Evolutionary conservation across 2,329 filamentous ascomycete genomes (phyloP).

Genomic region (Apiospora pterosperma): DNA sequence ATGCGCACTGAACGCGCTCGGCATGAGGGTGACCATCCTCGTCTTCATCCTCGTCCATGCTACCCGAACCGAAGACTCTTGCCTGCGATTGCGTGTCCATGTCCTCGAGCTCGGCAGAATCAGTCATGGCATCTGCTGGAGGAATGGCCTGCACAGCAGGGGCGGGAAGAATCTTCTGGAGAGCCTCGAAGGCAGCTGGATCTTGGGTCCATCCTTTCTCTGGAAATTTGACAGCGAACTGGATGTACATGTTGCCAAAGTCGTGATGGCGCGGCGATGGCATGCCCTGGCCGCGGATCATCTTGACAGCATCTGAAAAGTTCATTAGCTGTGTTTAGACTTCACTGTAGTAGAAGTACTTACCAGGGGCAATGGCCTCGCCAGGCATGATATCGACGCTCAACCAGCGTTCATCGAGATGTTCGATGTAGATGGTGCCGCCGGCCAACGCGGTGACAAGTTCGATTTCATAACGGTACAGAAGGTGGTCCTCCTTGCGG

Average conservation of each 20-base stretch:
- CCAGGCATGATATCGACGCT: conserved; percentile 89
- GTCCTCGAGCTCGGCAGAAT: conserved; percentile 83
- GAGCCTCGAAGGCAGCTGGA: conserved; percentile 68
- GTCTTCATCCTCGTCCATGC: conserved; percentile 69
- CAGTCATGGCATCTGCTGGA: conserved; percentile 83
- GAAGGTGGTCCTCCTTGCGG: conserved; percentile 91
- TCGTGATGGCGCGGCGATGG: conserved; percentile 94
- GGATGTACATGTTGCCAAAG: conserved; percentile 92
- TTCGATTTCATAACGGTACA: conserved; percentile 94
- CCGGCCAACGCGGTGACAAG: conserved; percentile 92
- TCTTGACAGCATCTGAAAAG: conserved; percentile 77
- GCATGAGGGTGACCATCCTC: conserved; percentile 71
- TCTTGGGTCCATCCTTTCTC: conserved; percentile 68
- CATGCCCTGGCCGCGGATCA: conserved; percentile 96
- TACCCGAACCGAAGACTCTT: conserved; percentile 63
- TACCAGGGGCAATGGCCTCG: conserved; percentile 91
- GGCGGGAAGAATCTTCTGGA: conserved; percentile 82
- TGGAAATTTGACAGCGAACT: conserved; percentile 97
- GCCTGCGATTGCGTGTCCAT: conserved; percentile 67
- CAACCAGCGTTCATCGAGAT: conserved; percentile 96
- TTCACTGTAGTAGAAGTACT: conserved; percentile 29
- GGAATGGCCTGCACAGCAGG: conserved; percentile 61
- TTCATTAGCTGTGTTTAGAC: conserved; percentile 15
- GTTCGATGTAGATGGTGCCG: conserved; percentile 87
- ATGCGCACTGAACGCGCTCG: conserved; percentile 83